Conservation (phyloP, 805 yeast species). For the Maudiozyma pseudohumilis region DNA sequence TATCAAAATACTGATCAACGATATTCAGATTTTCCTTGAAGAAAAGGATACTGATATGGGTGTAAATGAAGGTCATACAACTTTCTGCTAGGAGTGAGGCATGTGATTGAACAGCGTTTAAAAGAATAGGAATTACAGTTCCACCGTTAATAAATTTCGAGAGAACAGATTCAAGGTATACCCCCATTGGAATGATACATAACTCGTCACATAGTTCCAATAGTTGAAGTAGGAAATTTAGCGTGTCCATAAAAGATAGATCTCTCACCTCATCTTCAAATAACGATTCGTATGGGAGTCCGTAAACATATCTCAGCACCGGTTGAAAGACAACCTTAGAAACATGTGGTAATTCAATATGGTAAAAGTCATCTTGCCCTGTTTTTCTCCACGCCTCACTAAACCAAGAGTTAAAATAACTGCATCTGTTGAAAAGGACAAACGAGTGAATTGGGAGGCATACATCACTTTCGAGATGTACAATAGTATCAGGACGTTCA, state of each 20-base stretch:
- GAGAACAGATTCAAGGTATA: constrained; percentile 49
- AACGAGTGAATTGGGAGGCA: constrained; percentile 37
- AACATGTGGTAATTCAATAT: constrained; percentile 35
- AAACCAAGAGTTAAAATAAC: constrained; percentile 52
- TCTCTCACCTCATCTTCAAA: constrained; percentile 14
- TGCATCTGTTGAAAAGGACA: constrained; percentile 47
- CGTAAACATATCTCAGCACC: constrained; percentile 48
- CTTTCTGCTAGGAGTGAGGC: constrained; percentile 48
- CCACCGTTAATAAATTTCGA: constrained; percentile 48
- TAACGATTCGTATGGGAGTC: constrained; percentile 25
- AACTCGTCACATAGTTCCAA: constrained; percentile 56
- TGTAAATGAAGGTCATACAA: constrained; percentile 59
- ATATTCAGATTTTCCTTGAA: constrained; percentile 36
- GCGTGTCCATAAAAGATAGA: constrained; percentile 7
- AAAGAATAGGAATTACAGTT: constrained; percentile 47
- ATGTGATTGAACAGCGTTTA: constrained; percentile 41
- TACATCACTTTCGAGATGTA: constrained; percentile 39
- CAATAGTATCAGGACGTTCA: constrained; percentile 32
- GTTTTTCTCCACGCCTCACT: constrained; percentile 42
- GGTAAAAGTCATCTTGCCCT: constrained; percentile 8
- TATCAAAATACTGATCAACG: constrained; percentile 22
- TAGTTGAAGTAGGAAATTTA: constrained; percentile 39
- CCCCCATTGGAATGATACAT: constrained; percentile 47
- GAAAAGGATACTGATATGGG: constrained; percentile 53
- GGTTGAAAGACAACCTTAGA: constrained; percentile 35